A percentile compares a stretch with the other conserved stretches of the same genome.
Conservation (phyloP, 495 filamentous ascomycete species). For the Rusavskia elegans region DNA sequence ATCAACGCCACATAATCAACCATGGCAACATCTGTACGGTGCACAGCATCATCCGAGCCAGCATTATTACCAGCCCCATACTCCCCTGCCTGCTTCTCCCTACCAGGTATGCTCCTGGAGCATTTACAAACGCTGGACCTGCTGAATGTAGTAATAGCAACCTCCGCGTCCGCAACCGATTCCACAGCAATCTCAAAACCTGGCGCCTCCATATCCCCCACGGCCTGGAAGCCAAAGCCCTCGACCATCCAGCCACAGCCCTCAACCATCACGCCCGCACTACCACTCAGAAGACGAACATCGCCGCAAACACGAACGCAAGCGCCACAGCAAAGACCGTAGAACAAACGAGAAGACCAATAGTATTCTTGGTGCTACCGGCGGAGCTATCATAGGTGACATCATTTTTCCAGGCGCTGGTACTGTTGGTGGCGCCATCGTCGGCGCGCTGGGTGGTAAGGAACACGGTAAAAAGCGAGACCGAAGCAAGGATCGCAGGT, state of each 20-base stretch:
- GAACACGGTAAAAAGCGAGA: conserved; percentile 10
- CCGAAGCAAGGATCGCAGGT: background rate
- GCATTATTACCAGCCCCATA: conserved; percentile 4
- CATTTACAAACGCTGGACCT: background rate
- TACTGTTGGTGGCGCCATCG: conserved; percentile 10
- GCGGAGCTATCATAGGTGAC: conserved; percentile 11
- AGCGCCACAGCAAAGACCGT: background rate
- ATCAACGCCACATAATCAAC: conserved; percentile 3
- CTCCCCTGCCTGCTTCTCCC: background rate
- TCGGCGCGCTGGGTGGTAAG: conserved; percentile 12
- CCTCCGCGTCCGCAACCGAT: background rate
- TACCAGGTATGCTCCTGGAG: background rate
- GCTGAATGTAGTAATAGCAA: conserved; percentile 1
- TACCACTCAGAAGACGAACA: background rate
- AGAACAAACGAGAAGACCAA: conserved; percentile 1
- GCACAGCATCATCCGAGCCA: conserved; percentile 8
- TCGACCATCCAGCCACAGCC: background rate
- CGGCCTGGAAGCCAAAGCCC: conserved; percentile 1
- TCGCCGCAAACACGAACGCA: conserved; percentile 2
- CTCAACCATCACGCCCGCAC: background rate
- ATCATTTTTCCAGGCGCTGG: conserved; percentile 11
- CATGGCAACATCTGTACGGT: conserved; percentile 6
- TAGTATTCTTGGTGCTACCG: conserved; percentile 11
- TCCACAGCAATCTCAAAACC: conserved; percentile 3
- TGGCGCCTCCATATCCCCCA: background rate